Evolutionary conservation across 1,139 yeast species (phyloP).

Genomic region (Hanseniaspora gamundiae): DNA sequence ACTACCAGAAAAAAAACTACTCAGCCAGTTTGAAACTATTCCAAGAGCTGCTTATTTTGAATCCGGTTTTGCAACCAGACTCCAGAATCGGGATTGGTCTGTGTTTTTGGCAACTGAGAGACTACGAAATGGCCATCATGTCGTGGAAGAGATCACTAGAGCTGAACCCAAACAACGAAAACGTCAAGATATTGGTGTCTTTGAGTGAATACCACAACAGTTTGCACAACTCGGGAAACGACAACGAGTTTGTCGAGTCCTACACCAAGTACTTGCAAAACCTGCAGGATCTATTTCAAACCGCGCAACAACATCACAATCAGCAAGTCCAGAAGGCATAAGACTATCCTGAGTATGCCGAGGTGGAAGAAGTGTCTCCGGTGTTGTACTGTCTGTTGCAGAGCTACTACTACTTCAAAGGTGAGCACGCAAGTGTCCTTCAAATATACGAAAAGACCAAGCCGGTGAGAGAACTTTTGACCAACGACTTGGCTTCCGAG

Average conservation of each 20-base stretch:
- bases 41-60: slow-evolving; percentile 67
- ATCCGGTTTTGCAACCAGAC: slow-evolving; percentile 76
- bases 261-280: slow-evolving; percentile 35
- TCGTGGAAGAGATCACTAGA: slow-evolving; percentile 80
- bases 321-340: slow-evolving; percentile 5
- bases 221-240: slow-evolving; percentile 31
- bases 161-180: slow-evolving; percentile 46
- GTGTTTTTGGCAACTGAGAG: slow-evolving; percentile 84
- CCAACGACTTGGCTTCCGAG: slow-evolving; percentile 48
- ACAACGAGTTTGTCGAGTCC: slow-evolving; percentile 41
- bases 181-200: slow-evolving; percentile 55
- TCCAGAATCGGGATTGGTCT: slow-evolving; percentile 92
- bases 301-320: slow-evolving; percentile 15
- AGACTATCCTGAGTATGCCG: slow-evolving; percentile 6
- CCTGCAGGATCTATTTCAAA: slow-evolving; percentile 18
- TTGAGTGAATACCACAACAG: slow-evolving; percentile 61
- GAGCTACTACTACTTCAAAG: slow-evolving; percentile 48
- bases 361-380: slow-evolving; percentile 17
- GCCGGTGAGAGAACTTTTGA: slow-evolving; percentile 12
- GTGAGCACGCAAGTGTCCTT: slow-evolving; percentile 44
- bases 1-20: slow-evolving; percentile 63
- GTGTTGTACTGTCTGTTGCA: slow-evolving; percentile 37
- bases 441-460: slow-evolving; percentile 38
- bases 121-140: slow-evolving; percentile 57
- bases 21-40: slow-evolving; percentile 64